Evolutionary conservation across 768 basidiomycete genomes (phyloP).

Genomic region (Multifurca ochricompacta): DNA sequence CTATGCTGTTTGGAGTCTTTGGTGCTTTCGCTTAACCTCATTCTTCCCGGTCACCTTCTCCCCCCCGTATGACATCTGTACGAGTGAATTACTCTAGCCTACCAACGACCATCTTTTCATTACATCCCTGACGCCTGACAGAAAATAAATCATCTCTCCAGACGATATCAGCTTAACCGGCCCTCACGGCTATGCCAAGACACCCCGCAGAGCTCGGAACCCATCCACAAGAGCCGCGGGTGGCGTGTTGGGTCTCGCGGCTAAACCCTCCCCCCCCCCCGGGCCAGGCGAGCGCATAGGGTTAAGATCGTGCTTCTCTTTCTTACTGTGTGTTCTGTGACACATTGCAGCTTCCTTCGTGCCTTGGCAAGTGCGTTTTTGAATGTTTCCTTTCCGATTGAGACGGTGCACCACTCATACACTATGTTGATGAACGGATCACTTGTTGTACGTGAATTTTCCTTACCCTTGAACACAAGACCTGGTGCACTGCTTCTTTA

Average conservation of each 20-base stretch:
- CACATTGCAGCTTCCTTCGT: not conserved
- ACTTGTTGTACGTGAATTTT: not conserved
- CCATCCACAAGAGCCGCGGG: not conserved
- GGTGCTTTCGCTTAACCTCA: slow-evolving; percentile 39
- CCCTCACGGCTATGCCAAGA: not conserved
- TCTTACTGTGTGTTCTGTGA: not conserved
- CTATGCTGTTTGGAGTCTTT: slow-evolving; percentile 51
- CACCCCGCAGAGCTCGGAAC: not conserved
- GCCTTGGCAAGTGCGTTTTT: not conserved
- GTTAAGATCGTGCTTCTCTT: too few species aligned
- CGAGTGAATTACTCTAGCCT: not conserved
- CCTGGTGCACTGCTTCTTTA: not conserved
- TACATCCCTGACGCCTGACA: not conserved
- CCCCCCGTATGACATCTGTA: slow-evolving; percentile 1
- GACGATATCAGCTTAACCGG: not conserved
- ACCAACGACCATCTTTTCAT: not conserved
- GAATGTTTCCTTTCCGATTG: not conserved
- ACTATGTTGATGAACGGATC: too few species aligned
- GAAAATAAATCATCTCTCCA: not conserved
- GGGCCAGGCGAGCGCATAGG: too few species aligned
- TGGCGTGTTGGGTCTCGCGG: not conserved
- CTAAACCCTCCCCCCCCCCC: too few species aligned
- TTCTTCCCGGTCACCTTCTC: not conserved
- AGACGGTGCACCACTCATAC: not conserved
- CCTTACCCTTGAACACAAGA: not conserved